Evolutionary conservation across 179 eudicot species (phyloP).

Genomic region (Silene noctiflora): DNA sequence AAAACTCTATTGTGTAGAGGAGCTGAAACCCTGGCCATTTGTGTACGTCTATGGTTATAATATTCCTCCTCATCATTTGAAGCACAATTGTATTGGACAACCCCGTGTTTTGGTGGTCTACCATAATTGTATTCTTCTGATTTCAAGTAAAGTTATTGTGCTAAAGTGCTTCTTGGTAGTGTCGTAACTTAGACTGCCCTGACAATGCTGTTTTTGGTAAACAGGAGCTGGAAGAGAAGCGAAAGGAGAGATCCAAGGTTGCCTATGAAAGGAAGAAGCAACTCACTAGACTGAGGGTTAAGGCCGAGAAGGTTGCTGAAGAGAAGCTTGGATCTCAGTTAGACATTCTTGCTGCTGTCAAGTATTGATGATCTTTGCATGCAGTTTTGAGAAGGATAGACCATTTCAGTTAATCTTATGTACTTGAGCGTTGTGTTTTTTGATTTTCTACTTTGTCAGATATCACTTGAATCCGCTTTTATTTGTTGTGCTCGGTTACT

Average conservation of each 20-base stretch:
- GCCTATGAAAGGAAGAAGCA: conserved; percentile 75
- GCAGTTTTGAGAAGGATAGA: conserved; percentile 25
- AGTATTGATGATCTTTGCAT: conserved; percentile 38
- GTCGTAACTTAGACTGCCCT: neutral
- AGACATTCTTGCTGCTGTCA: conserved; percentile 63
- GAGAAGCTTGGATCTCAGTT: conserved; percentile 83
- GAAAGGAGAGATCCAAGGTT: conserved; percentile 65
- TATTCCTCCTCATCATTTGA: too few relatives aligned
- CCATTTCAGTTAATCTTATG: neutral
- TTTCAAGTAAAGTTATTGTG: too few relatives aligned
- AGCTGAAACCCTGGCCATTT: too few relatives aligned
- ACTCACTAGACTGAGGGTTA: conserved; percentile 50
- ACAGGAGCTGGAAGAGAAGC: conserved; percentile 85
- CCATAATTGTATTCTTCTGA: too few relatives aligned
- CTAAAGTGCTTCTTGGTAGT: too few relatives aligned
- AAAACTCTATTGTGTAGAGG: too few relatives aligned
- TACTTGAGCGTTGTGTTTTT: neutral
- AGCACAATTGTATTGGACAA: too few relatives aligned
- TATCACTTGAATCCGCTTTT: neutral
- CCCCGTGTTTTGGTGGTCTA: too few relatives aligned
- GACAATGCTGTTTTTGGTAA: neutral
- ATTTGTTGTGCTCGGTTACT: neutral
- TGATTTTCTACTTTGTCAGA: neutral
- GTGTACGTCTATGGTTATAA: too few relatives aligned
- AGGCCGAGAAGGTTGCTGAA: conserved; percentile 72